Conservation (phyloP, 2,329 filamentous ascomycete genomes). For the Neurospora sp. region DNA sequence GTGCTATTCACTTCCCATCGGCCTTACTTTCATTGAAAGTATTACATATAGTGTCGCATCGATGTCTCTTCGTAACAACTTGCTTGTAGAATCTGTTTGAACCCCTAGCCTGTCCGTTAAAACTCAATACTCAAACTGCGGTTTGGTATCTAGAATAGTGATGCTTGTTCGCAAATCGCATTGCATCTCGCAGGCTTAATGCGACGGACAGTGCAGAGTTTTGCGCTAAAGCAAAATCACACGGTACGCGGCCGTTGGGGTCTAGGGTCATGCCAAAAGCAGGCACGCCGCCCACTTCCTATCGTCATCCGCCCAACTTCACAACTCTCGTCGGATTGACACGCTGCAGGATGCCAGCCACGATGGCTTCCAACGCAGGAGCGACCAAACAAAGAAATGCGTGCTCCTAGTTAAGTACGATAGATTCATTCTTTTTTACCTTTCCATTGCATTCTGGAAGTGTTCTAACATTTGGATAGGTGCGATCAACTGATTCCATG, state of each 20-base stretch:
- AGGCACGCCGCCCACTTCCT: background rate
- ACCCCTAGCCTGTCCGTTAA: background rate
- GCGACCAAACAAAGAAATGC: background rate
- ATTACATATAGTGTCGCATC: background rate
- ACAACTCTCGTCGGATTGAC: background rate
- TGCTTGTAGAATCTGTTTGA: background rate
- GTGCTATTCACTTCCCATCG: background rate
- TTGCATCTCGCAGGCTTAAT: background rate
- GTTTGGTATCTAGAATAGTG: background rate
- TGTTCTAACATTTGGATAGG: background rate
- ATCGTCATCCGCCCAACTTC: background rate
- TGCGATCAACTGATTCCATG: background rate
- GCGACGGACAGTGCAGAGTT: background rate
- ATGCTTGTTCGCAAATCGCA: background rate
- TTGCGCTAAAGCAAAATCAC: background rate
- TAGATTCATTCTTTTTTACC: background rate
- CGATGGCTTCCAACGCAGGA: background rate
- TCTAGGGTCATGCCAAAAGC: background rate
- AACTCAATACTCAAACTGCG: background rate
- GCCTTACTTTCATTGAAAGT: background rate
- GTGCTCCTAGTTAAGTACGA: background rate
- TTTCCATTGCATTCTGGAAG: background rate
- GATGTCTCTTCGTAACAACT: background rate
- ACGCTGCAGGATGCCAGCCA: background rate
- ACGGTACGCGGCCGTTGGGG: background rate